phyloP scores from a whole-genome alignment of 441 rosid species.

The Arabidopsis hybrid region DNA sequence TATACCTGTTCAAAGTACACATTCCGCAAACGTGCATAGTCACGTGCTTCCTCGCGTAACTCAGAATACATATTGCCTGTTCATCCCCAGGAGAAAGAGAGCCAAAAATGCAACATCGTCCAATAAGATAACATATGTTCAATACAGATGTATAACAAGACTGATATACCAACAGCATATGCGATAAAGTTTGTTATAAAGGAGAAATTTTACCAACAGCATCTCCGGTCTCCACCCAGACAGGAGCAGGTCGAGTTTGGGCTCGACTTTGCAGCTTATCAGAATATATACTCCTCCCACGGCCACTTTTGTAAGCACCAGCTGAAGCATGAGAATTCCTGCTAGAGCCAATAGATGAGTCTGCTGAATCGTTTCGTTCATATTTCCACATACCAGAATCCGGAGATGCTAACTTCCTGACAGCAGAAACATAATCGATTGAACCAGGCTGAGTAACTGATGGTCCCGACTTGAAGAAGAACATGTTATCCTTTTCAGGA shows the following conservation, averaged over 20 bases:
- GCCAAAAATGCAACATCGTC: constrained; percentile 41
- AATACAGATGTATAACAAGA: constrained; percentile 39
- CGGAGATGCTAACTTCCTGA: constrained; percentile 81
- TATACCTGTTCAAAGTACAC: constrained; percentile 89
- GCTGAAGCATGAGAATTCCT: constrained; percentile 68
- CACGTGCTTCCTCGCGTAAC: constrained; percentile 92
- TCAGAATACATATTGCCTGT: constrained; percentile 86
- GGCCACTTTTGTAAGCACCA: constrained; percentile 67
- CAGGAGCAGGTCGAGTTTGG: constrained; percentile 76
- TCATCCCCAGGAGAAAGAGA: constrained; percentile 59
- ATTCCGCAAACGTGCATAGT: constrained; percentile 88
- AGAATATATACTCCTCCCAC: constrained; percentile 67
- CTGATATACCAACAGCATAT: constrained; percentile 42
- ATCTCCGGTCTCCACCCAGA: constrained; percentile 98
- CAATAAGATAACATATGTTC: constrained; percentile 23
- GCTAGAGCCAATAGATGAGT: constrained; percentile 81
- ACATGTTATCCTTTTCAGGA: constrained; percentile 71
- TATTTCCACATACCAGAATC: constrained; percentile 91
- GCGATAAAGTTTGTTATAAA: constrained; percentile 32
- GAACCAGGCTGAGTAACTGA: constrained; percentile 66
- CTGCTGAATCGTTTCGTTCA: constrained; percentile 76
- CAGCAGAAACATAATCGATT: constrained; percentile 85
- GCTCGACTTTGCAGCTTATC: constrained; percentile 73
- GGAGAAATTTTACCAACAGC: constrained; percentile 82
- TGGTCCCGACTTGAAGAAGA: constrained; percentile 70